Evolutionary conservation across 768 basidiomycete species (phyloP).

Genomic region (Pleurotus sapidus): DNA sequence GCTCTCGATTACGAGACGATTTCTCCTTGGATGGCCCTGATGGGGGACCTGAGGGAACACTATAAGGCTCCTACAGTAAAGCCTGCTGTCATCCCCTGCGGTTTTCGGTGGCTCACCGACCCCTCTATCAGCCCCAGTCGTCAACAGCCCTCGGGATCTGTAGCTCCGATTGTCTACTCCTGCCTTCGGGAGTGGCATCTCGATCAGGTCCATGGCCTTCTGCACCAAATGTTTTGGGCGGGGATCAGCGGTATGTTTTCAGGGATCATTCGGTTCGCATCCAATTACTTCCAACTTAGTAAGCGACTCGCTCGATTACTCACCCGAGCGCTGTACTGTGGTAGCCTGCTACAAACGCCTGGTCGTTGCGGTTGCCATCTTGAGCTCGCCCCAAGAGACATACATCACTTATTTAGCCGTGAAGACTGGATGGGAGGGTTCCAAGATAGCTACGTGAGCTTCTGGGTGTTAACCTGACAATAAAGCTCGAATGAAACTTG

Average conservation of each 20-base stretch:
- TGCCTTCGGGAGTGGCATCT: constrained; percentile 59
- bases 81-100: neutral
- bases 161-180: constrained; percentile 61
- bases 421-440: constrained; percentile 77
- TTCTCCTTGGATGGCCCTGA: constrained; percentile 73
- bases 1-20: constrained; percentile 71
- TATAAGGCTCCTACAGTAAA: constrained; percentile 55
- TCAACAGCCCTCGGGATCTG: constrained; percentile 36
- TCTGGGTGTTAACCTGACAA: constrained; percentile 1
- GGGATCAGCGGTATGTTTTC: constrained; percentile 65
- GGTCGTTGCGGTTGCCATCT: constrained; percentile 70
- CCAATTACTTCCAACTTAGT: constrained; percentile 38
- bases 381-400: constrained; percentile 76
- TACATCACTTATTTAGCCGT: constrained; percentile 85
- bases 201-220: constrained; percentile 67
- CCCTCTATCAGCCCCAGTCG: constrained; percentile 48
- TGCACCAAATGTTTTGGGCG: constrained; percentile 69
- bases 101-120: constrained; percentile 5
- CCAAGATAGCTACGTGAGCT: constrained; percentile 70
- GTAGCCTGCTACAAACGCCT: constrained; percentile 68
- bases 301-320: constrained; percentile 63
- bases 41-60: constrained; percentile 71
- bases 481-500: neutral
- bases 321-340: constrained; percentile 73
- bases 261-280: neutral